Evolutionary conservation across 768 basidiomycete species (phyloP).

Genomic region (Suillus occidentalis): DNA sequence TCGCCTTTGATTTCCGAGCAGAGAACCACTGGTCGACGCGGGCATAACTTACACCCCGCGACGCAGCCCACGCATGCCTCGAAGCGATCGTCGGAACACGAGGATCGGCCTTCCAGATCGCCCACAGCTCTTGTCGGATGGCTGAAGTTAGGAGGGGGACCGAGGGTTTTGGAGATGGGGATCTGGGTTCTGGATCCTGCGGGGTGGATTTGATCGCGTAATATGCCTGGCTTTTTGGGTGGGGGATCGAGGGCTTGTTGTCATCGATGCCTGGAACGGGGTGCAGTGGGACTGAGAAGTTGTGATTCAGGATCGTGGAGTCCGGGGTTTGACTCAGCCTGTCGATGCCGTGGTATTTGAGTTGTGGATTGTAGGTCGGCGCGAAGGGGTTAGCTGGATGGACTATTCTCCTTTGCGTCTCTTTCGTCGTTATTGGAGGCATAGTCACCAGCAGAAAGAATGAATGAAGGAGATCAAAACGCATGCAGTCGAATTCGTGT

Average conservation of each 20-base stretch:
- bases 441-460: background rate
- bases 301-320: background rate
- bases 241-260: background rate
- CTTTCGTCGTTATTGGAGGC: background rate
- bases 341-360: too few species aligned
- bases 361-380: too few species aligned
- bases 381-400: too few species aligned
- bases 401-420: too few species aligned
- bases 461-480: background rate
- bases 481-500: background rate
- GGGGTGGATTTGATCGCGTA: background rate
- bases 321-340: background rate
- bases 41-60: constrained; percentile 18
- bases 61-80: constrained; percentile 27
- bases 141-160: background rate
- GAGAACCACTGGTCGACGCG: constrained; percentile 28
- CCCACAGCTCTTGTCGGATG: constrained; percentile 27
- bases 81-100: constrained; percentile 30
- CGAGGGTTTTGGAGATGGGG: background rate
- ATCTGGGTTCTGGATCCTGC: background rate
- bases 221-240: background rate
- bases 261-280: background rate
- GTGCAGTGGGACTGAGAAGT: background rate
- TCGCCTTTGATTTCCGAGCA: constrained; percentile 25
- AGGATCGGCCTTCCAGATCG: constrained; percentile 28